Evolutionary conservation across 2,329 filamentous ascomycete genomes (phyloP).

Genomic region (Hypoxylon sp.): DNA sequence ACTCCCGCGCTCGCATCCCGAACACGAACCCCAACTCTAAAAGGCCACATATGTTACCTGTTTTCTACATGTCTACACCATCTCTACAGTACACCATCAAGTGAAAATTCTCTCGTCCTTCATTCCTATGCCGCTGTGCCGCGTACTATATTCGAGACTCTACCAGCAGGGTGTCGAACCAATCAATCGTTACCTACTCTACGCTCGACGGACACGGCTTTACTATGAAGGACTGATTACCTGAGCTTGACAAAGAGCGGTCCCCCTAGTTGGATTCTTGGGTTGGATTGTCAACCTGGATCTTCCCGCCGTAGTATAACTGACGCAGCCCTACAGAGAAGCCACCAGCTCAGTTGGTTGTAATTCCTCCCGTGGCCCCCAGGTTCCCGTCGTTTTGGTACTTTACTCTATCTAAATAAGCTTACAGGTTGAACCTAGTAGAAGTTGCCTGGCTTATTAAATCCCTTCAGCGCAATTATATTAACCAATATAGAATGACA

Average conservation of each 20-base stretch:
- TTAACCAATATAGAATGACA: slow-evolving; percentile 22
- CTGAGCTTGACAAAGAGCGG: slow-evolving; percentile 42
- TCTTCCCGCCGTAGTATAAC: slow-evolving; percentile 44
- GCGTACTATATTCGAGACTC: slow-evolving; percentile 47
- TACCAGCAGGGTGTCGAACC: slow-evolving; percentile 21
- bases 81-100: slow-evolving; percentile 35
- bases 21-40: slow-evolving; percentile 46
- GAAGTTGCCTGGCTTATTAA: slow-evolving; percentile 24
- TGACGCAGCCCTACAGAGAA: slow-evolving; percentile 47
- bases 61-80: slow-evolving; percentile 10
- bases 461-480: slow-evolving; percentile 23
- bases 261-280: slow-evolving; percentile 28
- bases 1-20: slow-evolving; percentile 46
- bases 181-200: slow-evolving; percentile 28
- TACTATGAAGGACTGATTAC: slow-evolving; percentile 30
- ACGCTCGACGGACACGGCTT: slow-evolving; percentile 13
- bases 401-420: slow-evolving; percentile 41
- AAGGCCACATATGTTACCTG: slow-evolving; percentile 40
- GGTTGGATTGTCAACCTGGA: slow-evolving; percentile 45
- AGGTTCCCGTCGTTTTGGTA: slow-evolving; percentile 37
- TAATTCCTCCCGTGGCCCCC: slow-evolving; percentile 44
- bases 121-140: slow-evolving; percentile 41
- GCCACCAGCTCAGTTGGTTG: slow-evolving; percentile 31
- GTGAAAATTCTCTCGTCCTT: slow-evolving; percentile 35
- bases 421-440: slow-evolving; percentile 33